Conservation (phyloP, 2,329 filamentous ascomycete genomes). For the Fusarium guadeloupense region DNA sequence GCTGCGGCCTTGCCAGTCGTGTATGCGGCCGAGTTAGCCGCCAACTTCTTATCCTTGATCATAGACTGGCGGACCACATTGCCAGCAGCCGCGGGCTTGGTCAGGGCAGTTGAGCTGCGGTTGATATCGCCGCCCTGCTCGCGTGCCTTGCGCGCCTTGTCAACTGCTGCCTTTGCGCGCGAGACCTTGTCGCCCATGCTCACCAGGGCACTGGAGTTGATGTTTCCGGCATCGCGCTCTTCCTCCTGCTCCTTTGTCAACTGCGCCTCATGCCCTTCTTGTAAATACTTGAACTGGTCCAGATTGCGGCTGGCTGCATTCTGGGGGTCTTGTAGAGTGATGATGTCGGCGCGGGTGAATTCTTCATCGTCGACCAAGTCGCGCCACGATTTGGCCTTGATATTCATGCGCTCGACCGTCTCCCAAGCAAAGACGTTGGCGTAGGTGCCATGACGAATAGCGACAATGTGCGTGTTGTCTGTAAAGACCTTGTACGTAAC, state of each 20-base stretch:
- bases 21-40: constrained; percentile 88
- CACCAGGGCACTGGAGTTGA: constrained; percentile 84
- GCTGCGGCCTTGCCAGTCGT: constrained; percentile 92
- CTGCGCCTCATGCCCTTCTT: constrained; percentile 78
- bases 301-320: constrained; percentile 85
- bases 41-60: constrained; percentile 66
- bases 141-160: constrained; percentile 82
- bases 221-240: constrained; percentile 70
- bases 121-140: constrained; percentile 68
- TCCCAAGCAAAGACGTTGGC: constrained; percentile 98
- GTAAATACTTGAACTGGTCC: constrained; percentile 86
- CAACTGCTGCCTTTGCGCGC: constrained; percentile 92
- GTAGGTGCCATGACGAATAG: constrained; percentile 78
- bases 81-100: constrained; percentile 46
- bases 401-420: constrained; percentile 92
- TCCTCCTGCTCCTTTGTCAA: constrained; percentile 75
- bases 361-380: constrained; percentile 89
- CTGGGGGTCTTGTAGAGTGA: constrained; percentile 95
- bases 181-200: constrained; percentile 83
- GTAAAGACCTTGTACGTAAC: constrained; percentile 98
- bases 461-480: constrained; percentile 96
- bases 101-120: constrained; percentile 56
- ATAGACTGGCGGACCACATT: constrained; percentile 44
- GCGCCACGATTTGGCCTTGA: constrained; percentile 95
- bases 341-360: constrained; percentile 90